A percentile compares a stretch with the other conserved stretches of the same genome.
Conservation (phyloP, 179 eudicot species). For the Camellia oleifera region DNA sequence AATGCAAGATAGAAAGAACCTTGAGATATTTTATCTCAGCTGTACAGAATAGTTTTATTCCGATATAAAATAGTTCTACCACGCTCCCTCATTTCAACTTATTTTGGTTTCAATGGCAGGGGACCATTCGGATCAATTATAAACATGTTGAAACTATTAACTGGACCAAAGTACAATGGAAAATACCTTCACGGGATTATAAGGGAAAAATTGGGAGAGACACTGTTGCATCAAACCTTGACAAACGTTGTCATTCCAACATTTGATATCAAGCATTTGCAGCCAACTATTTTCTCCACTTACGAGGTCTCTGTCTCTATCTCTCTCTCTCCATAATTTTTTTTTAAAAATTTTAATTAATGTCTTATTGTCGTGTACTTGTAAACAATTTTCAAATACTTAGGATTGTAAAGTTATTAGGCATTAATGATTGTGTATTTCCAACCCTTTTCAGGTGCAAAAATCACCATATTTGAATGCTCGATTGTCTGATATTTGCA, state of each 20-base stretch:
- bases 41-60: not conserved
- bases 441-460: constrained; percentile 18
- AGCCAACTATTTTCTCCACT: constrained; percentile 37
- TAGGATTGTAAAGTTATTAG: not conserved
- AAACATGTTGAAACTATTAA: not conserved
- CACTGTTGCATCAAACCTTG: constrained; percentile 28
- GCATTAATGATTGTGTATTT: not conserved
- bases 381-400: not conserved
- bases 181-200: constrained; percentile 27
- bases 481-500: constrained; percentile 33
- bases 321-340: too few relatives aligned
- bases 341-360: too few relatives aligned
- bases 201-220: constrained; percentile 31
- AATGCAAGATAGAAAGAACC: too few relatives aligned
- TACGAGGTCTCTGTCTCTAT: constrained; percentile 24
- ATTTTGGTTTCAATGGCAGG: too few relatives aligned
- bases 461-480: constrained; percentile 29
- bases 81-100: too few relatives aligned
- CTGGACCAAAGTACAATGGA: constrained; percentile 42
- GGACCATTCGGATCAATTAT: not conserved
- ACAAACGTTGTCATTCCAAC: constrained; percentile 44
- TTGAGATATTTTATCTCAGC: too few relatives aligned
- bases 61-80: not conserved
- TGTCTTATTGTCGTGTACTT: too few relatives aligned
- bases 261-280: constrained; percentile 34